Conservation (phyloP, 2,329 filamentous ascomycete species). For the Paraphaeosphaeria minitans region DNA sequence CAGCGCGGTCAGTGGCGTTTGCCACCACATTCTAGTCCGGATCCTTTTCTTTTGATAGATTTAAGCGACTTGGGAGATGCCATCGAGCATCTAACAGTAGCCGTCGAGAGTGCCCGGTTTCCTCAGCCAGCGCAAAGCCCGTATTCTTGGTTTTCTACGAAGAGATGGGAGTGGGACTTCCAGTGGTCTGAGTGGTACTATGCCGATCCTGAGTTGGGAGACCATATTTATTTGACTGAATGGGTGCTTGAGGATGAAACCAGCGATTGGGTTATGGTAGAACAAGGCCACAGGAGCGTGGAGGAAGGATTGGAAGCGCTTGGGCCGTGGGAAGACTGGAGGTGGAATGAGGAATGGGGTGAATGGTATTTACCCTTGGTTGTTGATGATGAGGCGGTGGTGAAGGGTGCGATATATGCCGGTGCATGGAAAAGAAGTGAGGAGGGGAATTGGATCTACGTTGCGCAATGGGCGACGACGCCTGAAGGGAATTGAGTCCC, state of each 20-base stretch:
- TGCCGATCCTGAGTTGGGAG: not conserved
- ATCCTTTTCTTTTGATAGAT: not conserved
- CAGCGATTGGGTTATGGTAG: not conserved
- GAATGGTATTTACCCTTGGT: conserved; percentile 24
- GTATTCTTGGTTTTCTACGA: not conserved
- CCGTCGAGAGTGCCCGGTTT: not conserved
- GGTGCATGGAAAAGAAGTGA: conserved; percentile 20
- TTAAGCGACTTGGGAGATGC: not conserved
- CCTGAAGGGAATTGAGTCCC: not conserved
- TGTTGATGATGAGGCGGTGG: not conserved
- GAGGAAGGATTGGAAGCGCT: conserved; percentile 16
- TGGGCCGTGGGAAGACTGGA: conserved; percentile 29
- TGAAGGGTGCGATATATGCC: conserved; percentile 14
- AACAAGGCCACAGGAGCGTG: not conserved
- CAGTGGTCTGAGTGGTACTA: conserved; percentile 5
- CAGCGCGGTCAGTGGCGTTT: conserved; percentile 1
- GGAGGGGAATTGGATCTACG: conserved; percentile 21
- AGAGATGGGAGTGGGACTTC: not conserved
- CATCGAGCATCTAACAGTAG: not conserved
- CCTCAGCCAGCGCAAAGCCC: not conserved
- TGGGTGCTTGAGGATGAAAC: not conserved
- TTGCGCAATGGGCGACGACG: conserved; percentile 1
- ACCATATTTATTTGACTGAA: not conserved
- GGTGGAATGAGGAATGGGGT: conserved; percentile 19
- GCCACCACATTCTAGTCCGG: not conserved